Conservation (phyloP, 2,329 filamentous ascomycete genomes). For the Xylaria multiplex region DNA sequence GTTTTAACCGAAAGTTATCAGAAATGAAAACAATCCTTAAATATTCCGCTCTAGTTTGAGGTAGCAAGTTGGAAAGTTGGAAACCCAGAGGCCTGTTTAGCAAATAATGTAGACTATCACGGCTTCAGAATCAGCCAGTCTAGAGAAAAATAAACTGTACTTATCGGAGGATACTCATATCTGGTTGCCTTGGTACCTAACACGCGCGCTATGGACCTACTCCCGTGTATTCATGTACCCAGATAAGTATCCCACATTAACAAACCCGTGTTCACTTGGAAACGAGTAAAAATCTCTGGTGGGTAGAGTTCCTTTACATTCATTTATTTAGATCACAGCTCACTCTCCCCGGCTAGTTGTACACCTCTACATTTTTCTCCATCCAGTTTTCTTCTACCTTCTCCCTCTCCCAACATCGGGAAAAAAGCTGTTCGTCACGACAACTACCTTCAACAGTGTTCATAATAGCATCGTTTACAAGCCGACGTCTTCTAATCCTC, state of each 20-base stretch:
- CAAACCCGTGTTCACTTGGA: background rate
- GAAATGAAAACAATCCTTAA: background rate
- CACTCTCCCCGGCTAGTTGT: background rate
- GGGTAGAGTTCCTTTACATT: background rate
- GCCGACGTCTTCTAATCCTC: background rate
- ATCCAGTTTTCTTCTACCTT: background rate
- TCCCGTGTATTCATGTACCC: background rate
- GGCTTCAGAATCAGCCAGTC: background rate
- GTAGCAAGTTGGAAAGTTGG: background rate
- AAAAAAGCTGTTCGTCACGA: background rate
- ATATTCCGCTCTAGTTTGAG: background rate
- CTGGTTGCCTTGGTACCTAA: too few relatives aligned
- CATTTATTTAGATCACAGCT: background rate
- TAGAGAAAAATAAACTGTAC: background rate
- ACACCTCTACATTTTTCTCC: background rate
- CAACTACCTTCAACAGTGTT: background rate
- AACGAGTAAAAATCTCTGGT: too few relatives aligned
- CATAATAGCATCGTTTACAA: background rate
- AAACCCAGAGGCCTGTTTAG: background rate
- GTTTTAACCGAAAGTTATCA: background rate
- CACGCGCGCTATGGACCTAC: too few relatives aligned
- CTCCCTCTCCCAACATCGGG: background rate
- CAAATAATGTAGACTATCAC: background rate
- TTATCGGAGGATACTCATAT: background rate
- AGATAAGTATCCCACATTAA: background rate